Evolutionary conservation across 2,329 filamentous ascomycete genomes (phyloP), one percentile per base, ranked within the genome.

Genomic region (Claviceps sp.): DNA sequence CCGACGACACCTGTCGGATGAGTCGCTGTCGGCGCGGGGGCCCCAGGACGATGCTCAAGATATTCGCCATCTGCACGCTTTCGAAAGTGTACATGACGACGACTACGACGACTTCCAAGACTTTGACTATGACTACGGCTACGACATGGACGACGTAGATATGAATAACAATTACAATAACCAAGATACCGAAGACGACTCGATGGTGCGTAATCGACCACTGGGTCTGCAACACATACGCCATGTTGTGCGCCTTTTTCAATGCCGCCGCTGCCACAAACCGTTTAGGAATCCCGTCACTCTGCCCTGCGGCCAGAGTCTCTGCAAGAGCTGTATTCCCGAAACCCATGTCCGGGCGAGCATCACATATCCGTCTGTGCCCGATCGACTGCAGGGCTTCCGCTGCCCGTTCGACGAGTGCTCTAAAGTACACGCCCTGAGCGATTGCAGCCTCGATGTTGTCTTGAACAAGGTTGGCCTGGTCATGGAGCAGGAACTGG

Each of bases 301-400:
- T 0, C 71, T 95, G 4, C 88, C 89, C 5, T 96, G 90, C 64
- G 88, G 89, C 29, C 80, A 84, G 61, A 83, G 83, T 11, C 67
- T 95, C 11, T 96, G 90, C 68, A 81, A 77, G 60, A 65, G 66
- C 48, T 96, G 90, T 66, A 68, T 95, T 1, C 89, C 89, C 1
- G 68, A 78, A 46, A 68, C 81, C 2, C 78, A 83, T 59, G 65
- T 74, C 16, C 78, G 88, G 45, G 71, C 72, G 47, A 80, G 87
- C 55, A 86, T 95, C 53, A 85, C 87, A 2, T 95, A 91, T 64
- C 88, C 88, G 1, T 80, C 80, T 16, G 75, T 76, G 1, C 77
- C 81, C 6, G 80, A 78, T 43, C 78, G 88, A 40, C 71, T 80
- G 42, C 73, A 80, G 58, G 87, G 83, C 0, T 86, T 95, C 59